Percentiles rank a stretch among this genome's conserved stretches.
These are phyloP conservation scores for Rhodotorula sp. DNA, from an alignment of 1,284 basidiomycete genomes.

Conservation along the genomic window DNA sequence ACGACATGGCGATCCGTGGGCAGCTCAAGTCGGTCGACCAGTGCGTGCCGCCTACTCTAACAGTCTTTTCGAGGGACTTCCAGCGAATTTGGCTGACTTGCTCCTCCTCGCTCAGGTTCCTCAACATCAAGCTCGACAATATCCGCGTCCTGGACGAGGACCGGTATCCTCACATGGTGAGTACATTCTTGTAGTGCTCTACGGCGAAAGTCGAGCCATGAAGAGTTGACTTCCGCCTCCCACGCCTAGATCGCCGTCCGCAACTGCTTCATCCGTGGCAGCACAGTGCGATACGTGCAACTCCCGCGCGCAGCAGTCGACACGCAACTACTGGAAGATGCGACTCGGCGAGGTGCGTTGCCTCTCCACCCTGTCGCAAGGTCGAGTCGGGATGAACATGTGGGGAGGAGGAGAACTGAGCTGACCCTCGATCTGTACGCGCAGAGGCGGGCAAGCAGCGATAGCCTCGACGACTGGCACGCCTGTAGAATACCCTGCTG, in stretches of 20 bases:
- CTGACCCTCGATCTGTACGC: not conserved
- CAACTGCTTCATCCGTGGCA: slow-evolving; percentile 98
- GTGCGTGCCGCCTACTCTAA: slow-evolving; percentile 55
- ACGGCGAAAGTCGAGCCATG: not conserved
- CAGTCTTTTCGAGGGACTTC: not conserved
- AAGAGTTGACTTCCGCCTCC: not conserved
- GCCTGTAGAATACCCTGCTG: not conserved
- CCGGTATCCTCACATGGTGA: slow-evolving; percentile 94
- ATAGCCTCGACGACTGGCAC: not conserved
- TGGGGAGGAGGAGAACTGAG: not conserved
- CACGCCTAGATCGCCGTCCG: slow-evolving; percentile 85
- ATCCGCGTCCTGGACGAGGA: slow-evolving; percentile 91
- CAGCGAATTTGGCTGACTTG: not conserved
- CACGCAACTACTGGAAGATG: slow-evolving; percentile 93
- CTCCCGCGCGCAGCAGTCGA: slow-evolving; percentile 90
- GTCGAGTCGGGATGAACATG: not conserved
- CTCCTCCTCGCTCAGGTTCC: slow-evolving; percentile 61
- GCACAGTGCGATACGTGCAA: slow-evolving; percentile 96
- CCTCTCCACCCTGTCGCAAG: not conserved
- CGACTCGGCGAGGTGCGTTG: slow-evolving; percentile 73
- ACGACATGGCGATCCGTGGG: slow-evolving; percentile 95
- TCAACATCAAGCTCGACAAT: slow-evolving; percentile 94
- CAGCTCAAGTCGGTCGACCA: slow-evolving; percentile 97
- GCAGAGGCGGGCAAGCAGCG: slow-evolving; percentile 28
- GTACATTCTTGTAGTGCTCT: slow-evolving; percentile 40